phyloP scores from a whole-genome alignment of 2,329 filamentous ascomycete species.

The Paecilomyces sp. region DNA sequence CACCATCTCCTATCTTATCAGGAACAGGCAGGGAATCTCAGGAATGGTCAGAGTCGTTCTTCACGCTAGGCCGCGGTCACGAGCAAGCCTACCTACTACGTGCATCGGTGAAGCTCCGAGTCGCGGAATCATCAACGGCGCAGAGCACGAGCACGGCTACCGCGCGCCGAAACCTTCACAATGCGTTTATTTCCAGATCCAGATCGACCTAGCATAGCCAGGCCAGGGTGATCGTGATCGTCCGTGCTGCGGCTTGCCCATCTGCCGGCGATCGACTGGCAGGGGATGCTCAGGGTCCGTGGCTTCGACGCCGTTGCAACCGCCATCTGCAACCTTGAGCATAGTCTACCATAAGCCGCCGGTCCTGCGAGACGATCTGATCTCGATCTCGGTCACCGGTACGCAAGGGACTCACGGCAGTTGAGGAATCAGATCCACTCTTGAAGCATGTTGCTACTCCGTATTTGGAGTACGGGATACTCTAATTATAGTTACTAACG shows the following conservation, averaged over 20 bases:
- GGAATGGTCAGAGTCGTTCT: not conserved
- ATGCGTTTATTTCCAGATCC: not conserved
- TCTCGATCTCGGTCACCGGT: not conserved
- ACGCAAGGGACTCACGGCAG: too few relatives aligned
- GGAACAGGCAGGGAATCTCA: not conserved
- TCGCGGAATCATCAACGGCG: not conserved
- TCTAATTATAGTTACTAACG: not conserved
- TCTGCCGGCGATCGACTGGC: not conserved
- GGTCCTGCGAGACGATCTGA: not conserved
- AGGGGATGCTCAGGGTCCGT: not conserved
- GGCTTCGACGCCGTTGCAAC: not conserved
- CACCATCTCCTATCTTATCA: not conserved
- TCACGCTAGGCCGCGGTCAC: not conserved
- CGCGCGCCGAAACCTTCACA: not conserved
- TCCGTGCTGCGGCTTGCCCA: not conserved
- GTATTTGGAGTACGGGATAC: too few relatives aligned
- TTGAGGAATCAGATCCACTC: not conserved
- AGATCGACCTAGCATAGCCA: not conserved
- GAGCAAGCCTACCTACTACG: not conserved
- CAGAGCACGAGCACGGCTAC: not conserved
- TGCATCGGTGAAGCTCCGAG: not conserved
- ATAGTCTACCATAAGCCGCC: not conserved
- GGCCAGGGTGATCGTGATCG: not conserved
- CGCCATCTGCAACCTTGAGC: not conserved
- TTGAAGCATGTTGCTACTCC: not conserved